Conservation (phyloP, 2,329 filamentous ascomycete species). For the Botrytis paeoniae region DNA sequence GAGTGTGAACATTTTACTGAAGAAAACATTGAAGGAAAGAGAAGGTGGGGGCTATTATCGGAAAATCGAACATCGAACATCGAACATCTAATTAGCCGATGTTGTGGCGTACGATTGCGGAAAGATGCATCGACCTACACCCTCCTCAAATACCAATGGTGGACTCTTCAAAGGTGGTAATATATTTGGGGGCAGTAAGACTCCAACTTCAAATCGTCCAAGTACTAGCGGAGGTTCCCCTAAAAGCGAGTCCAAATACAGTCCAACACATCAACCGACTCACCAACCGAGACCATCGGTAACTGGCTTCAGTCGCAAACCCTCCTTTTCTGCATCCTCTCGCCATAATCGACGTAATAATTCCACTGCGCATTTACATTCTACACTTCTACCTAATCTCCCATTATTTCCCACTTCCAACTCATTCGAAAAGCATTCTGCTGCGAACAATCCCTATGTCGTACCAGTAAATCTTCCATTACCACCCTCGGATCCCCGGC, state of each 20-base stretch:
- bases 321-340: conserved; percentile 47
- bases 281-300: conserved; percentile 36
- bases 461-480: conserved; percentile 17
- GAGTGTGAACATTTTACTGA: not conserved
- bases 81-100: conserved; percentile 15
- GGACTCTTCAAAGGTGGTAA: conserved; percentile 26
- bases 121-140: conserved; percentile 24
- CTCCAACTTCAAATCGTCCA: conserved; percentile 31
- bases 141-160: conserved; percentile 20
- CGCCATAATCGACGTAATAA: conserved; percentile 43
- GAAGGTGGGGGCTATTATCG: conserved; percentile 1
- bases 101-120: conserved; percentile 7
- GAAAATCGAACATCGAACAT: not conserved
- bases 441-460: conserved; percentile 24
- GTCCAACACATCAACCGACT: conserved; percentile 11
- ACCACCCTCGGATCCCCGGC: conserved; percentile 2
- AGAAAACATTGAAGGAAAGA: not conserved
- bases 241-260: conserved; percentile 27
- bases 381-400: conserved; percentile 14
- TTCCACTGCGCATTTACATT: conserved; percentile 35
- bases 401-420: conserved; percentile 2
- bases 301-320: conserved; percentile 53
- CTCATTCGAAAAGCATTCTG: conserved; percentile 28
- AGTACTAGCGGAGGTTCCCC: conserved; percentile 32
- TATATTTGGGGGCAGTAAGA: conserved; percentile 32